Evolutionary conservation across 2,329 filamentous ascomycete species (phyloP), one percentile per base, ranked within the genome.

Genomic region (Metarhizium robertsii): DNA sequence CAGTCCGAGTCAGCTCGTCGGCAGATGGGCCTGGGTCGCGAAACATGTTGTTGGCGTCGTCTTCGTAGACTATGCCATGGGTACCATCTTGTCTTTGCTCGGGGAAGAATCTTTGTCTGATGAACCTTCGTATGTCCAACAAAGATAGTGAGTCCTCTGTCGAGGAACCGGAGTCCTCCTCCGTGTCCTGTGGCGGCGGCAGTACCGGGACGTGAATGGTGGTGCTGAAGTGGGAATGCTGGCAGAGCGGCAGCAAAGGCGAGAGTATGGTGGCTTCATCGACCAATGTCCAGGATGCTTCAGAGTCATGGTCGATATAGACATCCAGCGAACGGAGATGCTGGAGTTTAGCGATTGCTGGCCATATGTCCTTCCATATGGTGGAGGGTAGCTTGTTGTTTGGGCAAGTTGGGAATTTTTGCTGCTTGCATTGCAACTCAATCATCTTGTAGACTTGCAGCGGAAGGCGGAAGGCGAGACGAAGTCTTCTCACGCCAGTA

Each of bases 51-150:
- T 43, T 29, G 6, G 54, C 56, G 36, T 58, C 56, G 47, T 55
- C 54, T 40, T 58, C 56, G 48, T 58, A 58, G 7, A 56, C 48
- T 2, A 58, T 13, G 47, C 56, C 56, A 16, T 54, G 29, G 52
- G 40, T 56, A 10, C 52, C 54, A 49, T 58, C 56, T n/a, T 47
- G 49, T 16, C 56, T 48, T 30, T 46, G 30, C 20, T 58, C 51
- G 3, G 56, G 30, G 43, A 56, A 56, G 30, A 56, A 50, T 16
- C 54, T 48, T 14, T 58, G 56, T 52, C 54, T 53, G 2, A 45
- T 48, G 48, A 53, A 58, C 42, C 54, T 51, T 8, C 40, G 16
- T 2, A 52, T 45, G 8, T 40, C 7, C 16, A 56, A n/a, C 34
- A 11, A n/a, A 14, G 18, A 18, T 20, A 16, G 53, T 10, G n/a